Evolutionary conservation across 306 rosid species (phyloP), one percentile per base, ranked within the genome.

Genomic region (Lagenaria siceraria): DNA sequence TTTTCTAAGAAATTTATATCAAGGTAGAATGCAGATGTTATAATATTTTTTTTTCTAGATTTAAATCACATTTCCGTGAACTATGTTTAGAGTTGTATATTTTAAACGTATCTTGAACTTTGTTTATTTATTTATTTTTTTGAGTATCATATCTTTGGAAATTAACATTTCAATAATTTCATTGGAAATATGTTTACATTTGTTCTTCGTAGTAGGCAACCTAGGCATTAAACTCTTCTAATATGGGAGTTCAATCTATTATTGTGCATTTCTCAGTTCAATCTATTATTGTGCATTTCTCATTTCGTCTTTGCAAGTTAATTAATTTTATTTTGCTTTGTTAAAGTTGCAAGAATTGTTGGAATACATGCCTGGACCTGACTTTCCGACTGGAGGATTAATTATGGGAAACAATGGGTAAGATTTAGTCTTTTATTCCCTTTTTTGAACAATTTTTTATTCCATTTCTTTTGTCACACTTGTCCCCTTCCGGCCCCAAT

Each of bases 281-380:
- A 22, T 74, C 31, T 54, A 22, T 62, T 7, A 48, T n/a, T 78
- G 24, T 64, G 75, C 21, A 48, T 78, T 64, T 8, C 48, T 33
- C 33, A 55, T 7, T 35, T 17, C 33, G 18, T 21, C 60, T 38
- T 80, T 73, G 53, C 66, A 42, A 61, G 38, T 42, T 74, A 52
- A 74, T 4, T 72, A 21, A 40, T 21, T 82, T 83, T 80, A 29
- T 77, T 81, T 85, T 80, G 74, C 60, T 82, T 58, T 78, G 46
- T 80, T 66, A 60, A 82, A 95, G 97, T 77, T 95, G 80, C 99
- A 95, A 89, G 99, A 95, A 86, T 85, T 95, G 87, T 88, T 95
- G 79, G 99, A 95, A 83, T 95, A 92, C 91, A 95, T 95, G 99
- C 99, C 99, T 43, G 99, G 96, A 79, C 99, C 99, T 17, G 99